Evolutionary conservation across 441 rosid species (phyloP), one percentile per base, ranked within the genome.

Genomic region (Breynia disticha): DNA sequence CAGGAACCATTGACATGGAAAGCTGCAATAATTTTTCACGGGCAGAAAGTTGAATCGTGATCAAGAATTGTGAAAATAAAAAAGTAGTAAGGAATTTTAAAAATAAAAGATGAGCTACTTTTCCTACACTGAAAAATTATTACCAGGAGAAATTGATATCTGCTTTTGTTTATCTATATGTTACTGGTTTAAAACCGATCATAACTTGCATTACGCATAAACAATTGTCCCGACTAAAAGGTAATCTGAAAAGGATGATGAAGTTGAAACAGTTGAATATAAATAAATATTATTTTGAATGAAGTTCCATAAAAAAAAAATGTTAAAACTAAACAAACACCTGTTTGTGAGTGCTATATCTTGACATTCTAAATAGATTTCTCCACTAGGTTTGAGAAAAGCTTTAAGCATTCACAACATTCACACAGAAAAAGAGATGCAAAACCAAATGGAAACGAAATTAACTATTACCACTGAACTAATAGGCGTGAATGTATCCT

Each of bases 401-500:
- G 11, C 16, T 7, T 8, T 14, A 24, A 24, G 15, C 24, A 4
- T 4, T 22, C 9, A 44, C 16, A 10, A 48, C n/a, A 46, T 2
- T 15, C 4, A 60, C 35, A 28, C 35, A 28, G 35, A 28, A 28
- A 28, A 9, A 28, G 35, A 28, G 35, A 28, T 28, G 35, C 35
- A 28, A 28, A 9, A 28, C 7, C 5, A 28, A 1, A 28, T 5
- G 35, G 16, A 14, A 17, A 20, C 15, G 13, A 61, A 71, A 22
- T 41, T 18, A 64, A 19, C 50, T 65, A 95, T 81, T 76, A 87
- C 96, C 61, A 86, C 81, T 62, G 90, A 76, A 62, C 95, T 87
- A 55, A 91, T 91, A 0, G 96, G 98, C 0, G 98, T 86, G 71
- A 91, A 91, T 15, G 98, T 85, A 62, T 86, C 96, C 68, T 83